Percentiles rank a stretch among this genome's conserved stretches.
Conservation (phyloP, 2,329 filamentous ascomycete genomes). For the Penicillium sp. region DNA sequence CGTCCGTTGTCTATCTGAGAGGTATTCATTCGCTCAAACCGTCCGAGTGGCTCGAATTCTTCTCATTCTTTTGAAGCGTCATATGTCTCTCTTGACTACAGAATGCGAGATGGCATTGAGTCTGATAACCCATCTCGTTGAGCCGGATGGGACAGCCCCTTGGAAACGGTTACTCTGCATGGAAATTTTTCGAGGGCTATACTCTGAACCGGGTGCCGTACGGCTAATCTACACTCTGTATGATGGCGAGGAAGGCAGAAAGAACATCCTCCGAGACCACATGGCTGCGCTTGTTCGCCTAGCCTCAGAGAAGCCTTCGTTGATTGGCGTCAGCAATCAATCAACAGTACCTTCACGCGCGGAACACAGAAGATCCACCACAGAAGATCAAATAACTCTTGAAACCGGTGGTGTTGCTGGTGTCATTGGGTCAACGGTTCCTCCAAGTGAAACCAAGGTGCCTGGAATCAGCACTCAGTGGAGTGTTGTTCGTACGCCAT, state of each 20-base stretch:
- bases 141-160: conserved; percentile 70
- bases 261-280: conserved; percentile 74
- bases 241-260: conserved; percentile 69
- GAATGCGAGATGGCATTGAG: conserved; percentile 83
- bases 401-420: conserved; percentile 86
- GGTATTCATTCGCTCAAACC: conserved; percentile 74
- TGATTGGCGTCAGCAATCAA: conserved; percentile 86
- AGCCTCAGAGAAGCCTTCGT: conserved; percentile 81
- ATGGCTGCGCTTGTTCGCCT: conserved; percentile 87
- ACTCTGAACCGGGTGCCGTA: conserved; percentile 74
- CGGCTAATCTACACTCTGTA: conserved; percentile 78
- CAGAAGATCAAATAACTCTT: conserved; percentile 79
- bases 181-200: conserved; percentile 84
- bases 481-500: conserved; percentile 83
- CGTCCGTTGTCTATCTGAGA: conserved; percentile 73
- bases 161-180: conserved; percentile 92
- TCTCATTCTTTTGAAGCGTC: conserved; percentile 74
- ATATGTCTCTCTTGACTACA: conserved; percentile 69
- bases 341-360: conserved; percentile 74
- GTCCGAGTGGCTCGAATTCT: conserved; percentile 80
- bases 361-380: conserved; percentile 54
- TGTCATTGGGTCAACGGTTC: conserved; percentile 73
- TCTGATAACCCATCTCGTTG: conserved; percentile 78
- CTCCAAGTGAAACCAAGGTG: conserved; percentile 63
- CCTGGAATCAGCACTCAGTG: conserved; percentile 83